Conservation (phyloP, 1,284 basidiomycete species). For the Sanghuangporus sanghuang region DNA sequence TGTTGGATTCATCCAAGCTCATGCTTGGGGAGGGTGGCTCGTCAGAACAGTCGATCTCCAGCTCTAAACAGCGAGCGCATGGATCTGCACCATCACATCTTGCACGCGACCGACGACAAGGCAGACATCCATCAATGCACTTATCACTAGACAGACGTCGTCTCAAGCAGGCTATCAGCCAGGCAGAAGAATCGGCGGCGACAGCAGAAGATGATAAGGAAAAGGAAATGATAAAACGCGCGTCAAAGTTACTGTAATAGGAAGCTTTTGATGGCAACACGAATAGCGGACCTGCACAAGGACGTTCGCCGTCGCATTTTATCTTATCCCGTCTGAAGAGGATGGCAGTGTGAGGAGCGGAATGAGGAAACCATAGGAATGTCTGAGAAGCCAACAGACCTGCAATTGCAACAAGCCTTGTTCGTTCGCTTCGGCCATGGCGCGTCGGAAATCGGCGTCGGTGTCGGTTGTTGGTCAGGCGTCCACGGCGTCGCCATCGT, state of each 20-base stretch:
- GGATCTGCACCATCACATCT: conserved; percentile 54
- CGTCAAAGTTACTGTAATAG: not conserved
- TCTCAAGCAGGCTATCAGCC: conserved; percentile 40
- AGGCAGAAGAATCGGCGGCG: not conserved
- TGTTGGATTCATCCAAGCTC: conserved; percentile 22
- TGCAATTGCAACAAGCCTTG: conserved; percentile 15
- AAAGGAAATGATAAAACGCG: not conserved
- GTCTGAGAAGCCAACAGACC: not conserved
- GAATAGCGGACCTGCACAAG: conserved; percentile 31
- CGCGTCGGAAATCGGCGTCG: not conserved
- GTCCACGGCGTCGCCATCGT: not conserved
- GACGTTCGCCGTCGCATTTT: conserved; percentile 43
- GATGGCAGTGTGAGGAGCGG: not conserved
- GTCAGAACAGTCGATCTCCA: conserved; percentile 40
- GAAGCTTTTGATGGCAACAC: not conserved
- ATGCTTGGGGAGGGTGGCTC: conserved; percentile 11
- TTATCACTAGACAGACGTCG: conserved; percentile 39
- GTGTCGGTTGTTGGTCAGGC: not conserved
- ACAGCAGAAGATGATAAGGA: not conserved
- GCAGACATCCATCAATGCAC: conserved; percentile 50
- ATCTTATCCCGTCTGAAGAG: conserved; percentile 50
- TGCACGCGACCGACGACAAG: conserved; percentile 46
- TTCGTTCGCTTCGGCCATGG: conserved; percentile 9
- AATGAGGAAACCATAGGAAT: not conserved
- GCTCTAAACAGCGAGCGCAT: conserved; percentile 44